Base-by-base conservation (phyloP, 1,139 yeast species). In the Suhomyces bokatorum region DNA sequence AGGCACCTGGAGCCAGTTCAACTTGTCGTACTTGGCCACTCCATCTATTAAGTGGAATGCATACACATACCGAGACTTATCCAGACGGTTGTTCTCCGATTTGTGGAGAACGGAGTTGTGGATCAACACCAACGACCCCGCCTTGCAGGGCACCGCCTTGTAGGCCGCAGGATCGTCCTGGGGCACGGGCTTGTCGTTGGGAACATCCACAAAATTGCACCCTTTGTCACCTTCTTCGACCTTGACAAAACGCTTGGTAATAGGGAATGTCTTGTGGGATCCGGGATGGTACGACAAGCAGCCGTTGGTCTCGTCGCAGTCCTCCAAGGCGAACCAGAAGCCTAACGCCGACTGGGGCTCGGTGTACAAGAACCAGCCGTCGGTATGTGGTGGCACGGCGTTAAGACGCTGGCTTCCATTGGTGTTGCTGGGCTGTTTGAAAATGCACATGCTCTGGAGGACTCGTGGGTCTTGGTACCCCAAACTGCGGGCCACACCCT, bases 21-120 rank as follows among this genome's bases (percentile, higher is more conserved):
- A 64, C 27, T 69, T 67, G 57, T 86, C 95, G 56, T 85, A 86
- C 28, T 74, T 62, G 2, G 69, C 60, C 1, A 56, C 63, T 2
- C 91, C 95, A 44, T 87, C 95, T 48, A 87, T 84, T 37, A 84
- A 76, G 59, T 87, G 95, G 64, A 87, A 87, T 0, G 95, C 86
- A 62, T 86, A 87, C 1, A 91, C 95, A 56, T 73, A 86, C 49
- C 95, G 69, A 7, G 89, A 82, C 46, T 71, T 72, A 2, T 57
- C 52, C 9, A 87, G 79, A 1, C 59, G 48, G 60, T 87, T 87
- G 47, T 70, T 69, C 52, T 81, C 87, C 4, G 90, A 83, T 59
- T 85, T 82, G 60, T 87, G 95, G 32, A 87, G 63, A 2, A 86
- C 87, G 0, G 82, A 73, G 56, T 86, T 84, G 58, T 86, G 82